Base-by-base conservation (phyloP, 2,329 filamentous ascomycete species). In the Acrocalymma vagum region DNA sequence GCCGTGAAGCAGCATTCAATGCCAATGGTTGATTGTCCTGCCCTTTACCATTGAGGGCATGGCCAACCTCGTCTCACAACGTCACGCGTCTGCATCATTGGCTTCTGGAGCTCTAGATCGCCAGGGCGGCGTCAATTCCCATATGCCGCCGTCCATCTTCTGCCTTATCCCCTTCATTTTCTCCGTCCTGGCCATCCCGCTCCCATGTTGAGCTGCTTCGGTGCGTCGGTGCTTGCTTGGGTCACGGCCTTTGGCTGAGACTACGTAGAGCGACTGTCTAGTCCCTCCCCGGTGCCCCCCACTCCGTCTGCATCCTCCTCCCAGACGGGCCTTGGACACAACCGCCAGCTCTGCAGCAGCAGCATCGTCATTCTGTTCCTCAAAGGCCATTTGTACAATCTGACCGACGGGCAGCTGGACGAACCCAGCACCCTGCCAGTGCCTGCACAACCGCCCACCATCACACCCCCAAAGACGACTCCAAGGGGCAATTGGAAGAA, bases 71-170 rank as follows among this genome's bases (percentile, higher is more conserved):
- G 18, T 34, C 45, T 28, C 36, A 44, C 52, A 62, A 58, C 63
- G 62, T 69, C 65, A 69, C 61, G 58, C 62, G 59, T 55, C 33
- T 53, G 47, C 33, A 28, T 41, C 29, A 55, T 54, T 58, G 51
- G 52, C 21, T 38, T 34, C 21, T 32, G 27, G 22, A 41, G 38
- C 41, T 27, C 40, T 31, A 32, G 61, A 61, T 59, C 60, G 56
- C 50, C 56, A 59, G 55, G 53, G 48, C 48, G 50, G 38, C 37
- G 37, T 48, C 38, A 29, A 48, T 50, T 33, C 45, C 35, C 40
- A 32, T 26, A n/a, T 16, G 5, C 10, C 28, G n/a, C 16, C 15
- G 26, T 17, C 32, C 22, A 14, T 35, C 5, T 6, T 8, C 5
- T 35, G 15, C 23, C 17, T 16, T 21, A 24, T 18, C 14, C 16